Percentiles rank a stretch among this genome's conserved stretches.
Evolutionary conservation across 1,284 basidiomycete species (phyloP).

Genomic region (Microbotryum violaceum): DNA sequence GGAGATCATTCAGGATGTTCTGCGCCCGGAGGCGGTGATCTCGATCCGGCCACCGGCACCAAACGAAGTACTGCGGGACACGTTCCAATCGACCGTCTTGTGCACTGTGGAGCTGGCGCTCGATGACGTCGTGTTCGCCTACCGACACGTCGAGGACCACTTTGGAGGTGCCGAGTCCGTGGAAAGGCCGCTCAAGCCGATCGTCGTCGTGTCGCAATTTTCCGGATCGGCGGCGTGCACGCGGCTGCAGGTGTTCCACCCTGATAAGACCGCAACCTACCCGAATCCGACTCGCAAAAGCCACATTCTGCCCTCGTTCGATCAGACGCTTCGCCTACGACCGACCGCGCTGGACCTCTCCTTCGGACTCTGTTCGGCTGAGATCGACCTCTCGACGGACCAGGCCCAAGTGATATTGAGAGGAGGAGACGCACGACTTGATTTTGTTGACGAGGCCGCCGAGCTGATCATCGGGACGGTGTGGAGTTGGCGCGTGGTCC

Average conservation of each 20-base stretch:
- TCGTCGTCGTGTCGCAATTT: conserved; percentile 5
- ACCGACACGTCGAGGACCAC: conserved; percentile 2
- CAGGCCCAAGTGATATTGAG: conserved; percentile 1
- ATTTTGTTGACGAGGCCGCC: conserved; percentile 30
- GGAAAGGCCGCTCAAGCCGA: not conserved
- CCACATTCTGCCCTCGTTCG: conserved; percentile 1
- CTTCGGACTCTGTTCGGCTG: conserved; percentile 7
- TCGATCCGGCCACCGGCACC: conserved; percentile 5
- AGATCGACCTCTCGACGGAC: conserved; percentile 5
- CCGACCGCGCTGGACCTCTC: conserved; percentile 21
- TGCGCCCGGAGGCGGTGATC: conserved; percentile 26
- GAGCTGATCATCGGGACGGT: conserved; percentile 31
- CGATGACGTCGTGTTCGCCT: conserved; percentile 8
- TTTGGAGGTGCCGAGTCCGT: conserved; percentile 6
- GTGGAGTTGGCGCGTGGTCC: conserved; percentile 31
- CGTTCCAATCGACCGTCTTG: conserved; percentile 15
- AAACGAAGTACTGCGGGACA: not conserved
- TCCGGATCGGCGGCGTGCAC: not conserved
- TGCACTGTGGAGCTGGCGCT: conserved; percentile 18
- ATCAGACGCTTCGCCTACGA: not conserved
- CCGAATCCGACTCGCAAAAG: conserved; percentile 1
- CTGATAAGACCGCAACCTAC: not conserved
- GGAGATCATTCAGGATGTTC: conserved; percentile 27
- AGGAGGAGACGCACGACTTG: conserved; percentile 11
- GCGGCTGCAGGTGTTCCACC: conserved; percentile 23